Percentiles rank a stretch among this genome's conserved stretches.
phyloP scores from a whole-genome alignment of 1,284 basidiomycete species.

The Ceratobasidium papillatum region DNA sequence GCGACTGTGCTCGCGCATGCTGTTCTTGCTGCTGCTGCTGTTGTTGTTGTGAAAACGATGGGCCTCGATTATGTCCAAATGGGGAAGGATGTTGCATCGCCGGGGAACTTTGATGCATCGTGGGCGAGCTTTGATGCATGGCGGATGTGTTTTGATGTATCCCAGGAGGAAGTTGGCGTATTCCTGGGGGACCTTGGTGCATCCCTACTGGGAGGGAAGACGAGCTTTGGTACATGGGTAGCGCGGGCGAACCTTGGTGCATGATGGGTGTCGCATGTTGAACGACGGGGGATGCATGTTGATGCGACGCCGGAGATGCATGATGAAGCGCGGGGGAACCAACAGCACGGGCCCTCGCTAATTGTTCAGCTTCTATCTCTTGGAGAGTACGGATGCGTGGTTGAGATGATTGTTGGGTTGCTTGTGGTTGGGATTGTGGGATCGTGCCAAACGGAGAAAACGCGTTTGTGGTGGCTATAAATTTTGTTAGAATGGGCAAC shows the following conservation, averaged over 20 bases:
- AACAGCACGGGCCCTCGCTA: constrained; percentile 21
- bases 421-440: constrained; percentile 43
- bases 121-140: constrained; percentile 22
- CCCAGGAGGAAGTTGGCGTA: constrained; percentile 30
- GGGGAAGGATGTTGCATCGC: constrained; percentile 11
- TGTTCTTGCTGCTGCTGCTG: constrained; percentile 33
- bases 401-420: constrained; percentile 48
- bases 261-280: constrained; percentile 25
- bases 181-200: constrained; percentile 24
- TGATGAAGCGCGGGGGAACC: constrained; percentile 40
- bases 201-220: not conserved
- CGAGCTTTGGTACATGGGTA: constrained; percentile 19
- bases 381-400: constrained; percentile 79
- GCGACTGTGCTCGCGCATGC: constrained; percentile 42
- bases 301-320: constrained; percentile 24
- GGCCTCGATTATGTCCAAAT: constrained; percentile 21
- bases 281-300: constrained; percentile 34
- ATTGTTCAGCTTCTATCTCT: constrained; percentile 87
- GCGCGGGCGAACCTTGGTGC: constrained; percentile 20
- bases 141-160: constrained; percentile 17
- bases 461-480: constrained; percentile 53
- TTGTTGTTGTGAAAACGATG: constrained; percentile 21
- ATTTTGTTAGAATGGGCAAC: constrained; percentile 46
- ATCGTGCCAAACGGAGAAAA: constrained; percentile 47
- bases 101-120: constrained; percentile 29